Percentiles rank a stretch among this genome's conserved stretches.
phyloP scores from a whole-genome alignment of 345 rosid species.

The Atalantia buxifolia region DNA sequence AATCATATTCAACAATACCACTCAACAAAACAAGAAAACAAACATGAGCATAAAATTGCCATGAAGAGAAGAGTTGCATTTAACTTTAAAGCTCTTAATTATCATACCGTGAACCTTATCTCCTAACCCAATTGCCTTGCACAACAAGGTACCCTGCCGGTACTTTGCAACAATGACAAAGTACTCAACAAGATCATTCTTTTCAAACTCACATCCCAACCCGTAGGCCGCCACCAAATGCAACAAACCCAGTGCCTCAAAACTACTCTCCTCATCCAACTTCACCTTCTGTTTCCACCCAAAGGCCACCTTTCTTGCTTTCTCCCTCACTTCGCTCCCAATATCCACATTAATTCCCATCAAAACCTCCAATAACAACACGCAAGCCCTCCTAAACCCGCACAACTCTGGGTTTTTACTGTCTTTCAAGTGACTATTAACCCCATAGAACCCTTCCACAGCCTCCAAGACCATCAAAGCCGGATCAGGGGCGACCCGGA shows the following conservation, averaged over 20 bases:
- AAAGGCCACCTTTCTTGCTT: slow-evolving; percentile 55
- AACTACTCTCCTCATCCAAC: slow-evolving; percentile 22
- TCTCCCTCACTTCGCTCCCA: slow-evolving; percentile 36
- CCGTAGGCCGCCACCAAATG: slow-evolving; percentile 51
- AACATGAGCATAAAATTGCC: background rate
- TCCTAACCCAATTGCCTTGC: slow-evolving; percentile 48
- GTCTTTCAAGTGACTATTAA: slow-evolving; percentile 5
- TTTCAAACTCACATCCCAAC: slow-evolving; percentile 39
- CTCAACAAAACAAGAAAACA: background rate
- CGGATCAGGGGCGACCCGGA: slow-evolving; percentile 43
- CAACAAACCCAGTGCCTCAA: slow-evolving; percentile 46
- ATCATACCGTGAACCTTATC: slow-evolving; percentile 42
- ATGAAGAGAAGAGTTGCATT: background rate
- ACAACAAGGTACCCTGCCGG: slow-evolving; percentile 38
- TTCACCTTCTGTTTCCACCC: slow-evolving; percentile 52
- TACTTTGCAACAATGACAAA: slow-evolving; percentile 35
- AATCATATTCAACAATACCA: background rate
- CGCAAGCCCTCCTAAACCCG: slow-evolving; percentile 40
- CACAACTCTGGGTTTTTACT: slow-evolving; percentile 20
- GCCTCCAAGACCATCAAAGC: slow-evolving; percentile 63
- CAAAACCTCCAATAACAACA: slow-evolving; percentile 53
- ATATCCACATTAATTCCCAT: slow-evolving; percentile 27
- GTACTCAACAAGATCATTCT: slow-evolving; percentile 41
- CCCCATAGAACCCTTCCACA: slow-evolving; percentile 39
- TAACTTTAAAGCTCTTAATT: background rate